phyloP scores from a whole-genome alignment of 179 eudicot genomes.

The Beta lomatogona region DNA sequence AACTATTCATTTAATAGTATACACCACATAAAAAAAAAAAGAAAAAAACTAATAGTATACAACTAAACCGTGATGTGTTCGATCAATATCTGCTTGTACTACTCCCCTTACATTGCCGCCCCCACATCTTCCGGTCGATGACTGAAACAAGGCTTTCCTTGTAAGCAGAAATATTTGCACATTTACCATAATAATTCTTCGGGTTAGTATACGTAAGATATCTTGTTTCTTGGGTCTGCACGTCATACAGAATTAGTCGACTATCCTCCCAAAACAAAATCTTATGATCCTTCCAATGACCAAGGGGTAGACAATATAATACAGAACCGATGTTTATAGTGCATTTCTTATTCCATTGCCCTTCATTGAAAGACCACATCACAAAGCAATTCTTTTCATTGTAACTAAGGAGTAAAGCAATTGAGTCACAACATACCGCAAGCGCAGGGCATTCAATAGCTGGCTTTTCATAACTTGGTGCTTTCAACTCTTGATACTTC shows the following conservation, averaged over 20 bases:
- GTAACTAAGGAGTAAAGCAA: slow-evolving; percentile 5
- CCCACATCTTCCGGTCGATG: neutral
- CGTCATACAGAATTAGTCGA: neutral
- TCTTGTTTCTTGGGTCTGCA: slow-evolving; percentile 4
- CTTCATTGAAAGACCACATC: slow-evolving; percentile 13
- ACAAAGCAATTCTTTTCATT: neutral
- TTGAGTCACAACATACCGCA: slow-evolving; percentile 2
- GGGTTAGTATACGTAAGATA: neutral
- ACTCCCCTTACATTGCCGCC: too few species aligned
- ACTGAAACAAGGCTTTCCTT: slow-evolving; percentile 21
- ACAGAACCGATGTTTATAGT: neutral
- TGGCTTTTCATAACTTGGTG: neutral
- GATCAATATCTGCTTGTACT: too few species aligned
- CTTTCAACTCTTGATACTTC: neutral
- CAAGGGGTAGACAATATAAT: neutral
- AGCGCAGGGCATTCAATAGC: neutral
- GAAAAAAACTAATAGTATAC: too few species aligned
- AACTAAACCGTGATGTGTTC: too few species aligned
- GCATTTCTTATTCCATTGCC: slow-evolving; percentile 9
- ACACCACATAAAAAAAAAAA: too few species aligned
- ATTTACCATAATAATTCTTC: neutral
- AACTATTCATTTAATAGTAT: too few species aligned
- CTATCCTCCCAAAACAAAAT: neutral
- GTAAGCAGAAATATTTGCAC: slow-evolving; percentile 10
- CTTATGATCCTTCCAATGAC: slow-evolving; percentile 19